Evolutionary conservation across 2,329 filamentous ascomycete species (phyloP).

Genomic region (Bipolaris sorokiniana): DNA sequence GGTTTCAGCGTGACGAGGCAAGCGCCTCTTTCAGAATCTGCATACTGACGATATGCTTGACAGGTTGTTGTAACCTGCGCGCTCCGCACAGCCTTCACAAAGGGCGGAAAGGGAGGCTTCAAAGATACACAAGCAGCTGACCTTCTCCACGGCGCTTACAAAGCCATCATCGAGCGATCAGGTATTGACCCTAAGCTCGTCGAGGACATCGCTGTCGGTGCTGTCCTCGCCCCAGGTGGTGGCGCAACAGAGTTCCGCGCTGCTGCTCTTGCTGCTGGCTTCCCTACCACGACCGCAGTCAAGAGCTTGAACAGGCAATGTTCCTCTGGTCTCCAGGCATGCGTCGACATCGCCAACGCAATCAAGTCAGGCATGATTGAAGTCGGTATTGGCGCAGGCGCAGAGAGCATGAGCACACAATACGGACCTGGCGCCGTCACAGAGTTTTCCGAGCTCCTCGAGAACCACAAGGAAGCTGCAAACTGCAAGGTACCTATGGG

Average conservation of each 20-base stretch:
- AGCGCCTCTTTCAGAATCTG: background rate
- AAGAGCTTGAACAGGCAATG: constrained; percentile 93
- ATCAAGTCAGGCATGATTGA: constrained; percentile 94
- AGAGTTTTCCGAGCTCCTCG: constrained; percentile 90
- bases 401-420: constrained; percentile 93
- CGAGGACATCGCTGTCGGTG: constrained; percentile 91
- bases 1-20: background rate
- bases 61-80: constrained; percentile 86
- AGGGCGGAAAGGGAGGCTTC: constrained; percentile 90
- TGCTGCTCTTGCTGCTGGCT: constrained; percentile 86
- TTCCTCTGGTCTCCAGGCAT: constrained; percentile 89
- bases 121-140: constrained; percentile 92
- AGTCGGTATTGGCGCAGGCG: constrained; percentile 88
- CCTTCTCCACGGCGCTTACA: constrained; percentile 82
- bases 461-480: constrained; percentile 78
- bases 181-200: constrained; percentile 86
- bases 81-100: constrained; percentile 89
- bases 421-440: constrained; percentile 89
- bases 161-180: constrained; percentile 80
- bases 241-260: constrained; percentile 97
- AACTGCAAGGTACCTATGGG: constrained; percentile 99
- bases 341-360: constrained; percentile 91
- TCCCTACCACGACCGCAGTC: constrained; percentile 83
- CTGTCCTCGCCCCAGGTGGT: constrained; percentile 88
- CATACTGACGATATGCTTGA: constrained; percentile 7